phyloP scores from a whole-genome alignment of 495 filamentous ascomycete genomes.

The Xylaria scruposa region DNA sequence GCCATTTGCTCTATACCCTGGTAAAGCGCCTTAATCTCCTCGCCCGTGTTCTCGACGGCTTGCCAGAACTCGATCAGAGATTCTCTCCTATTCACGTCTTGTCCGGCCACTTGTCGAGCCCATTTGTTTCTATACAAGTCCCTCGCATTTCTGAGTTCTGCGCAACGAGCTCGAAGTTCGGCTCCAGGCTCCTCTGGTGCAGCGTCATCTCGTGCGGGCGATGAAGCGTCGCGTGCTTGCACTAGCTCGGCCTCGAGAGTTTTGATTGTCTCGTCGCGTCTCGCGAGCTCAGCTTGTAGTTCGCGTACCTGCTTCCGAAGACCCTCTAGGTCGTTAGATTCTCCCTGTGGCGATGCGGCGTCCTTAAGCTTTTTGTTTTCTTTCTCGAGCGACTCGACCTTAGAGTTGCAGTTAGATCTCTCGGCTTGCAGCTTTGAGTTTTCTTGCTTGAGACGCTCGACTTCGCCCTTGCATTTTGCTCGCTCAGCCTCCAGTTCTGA shows the following conservation, averaged over 20 bases:
- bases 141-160: slow-evolving; percentile 3
- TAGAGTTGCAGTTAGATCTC: background rate
- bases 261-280: background rate
- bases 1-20: slow-evolving; percentile 1
- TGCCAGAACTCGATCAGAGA: slow-evolving; percentile 22
- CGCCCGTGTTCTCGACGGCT: slow-evolving; percentile 15
- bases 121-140: slow-evolving; percentile 6
- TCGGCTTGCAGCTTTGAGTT: background rate
- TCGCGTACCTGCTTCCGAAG: background rate
- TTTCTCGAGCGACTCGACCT: background rate
- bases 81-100: background rate
- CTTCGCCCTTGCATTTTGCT: background rate
- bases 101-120: slow-evolving; percentile 19
- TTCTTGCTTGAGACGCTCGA: background rate
- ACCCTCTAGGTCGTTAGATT: slow-evolving; percentile 4
- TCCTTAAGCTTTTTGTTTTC: background rate
- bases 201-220: background rate
- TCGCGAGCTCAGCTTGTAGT: background rate
- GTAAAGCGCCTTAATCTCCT: slow-evolving; percentile 19
- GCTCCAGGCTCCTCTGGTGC: background rate
- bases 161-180: slow-evolving; percentile 13
- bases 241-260: slow-evolving; percentile 2
- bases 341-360: background rate
- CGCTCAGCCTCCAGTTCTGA: background rate
- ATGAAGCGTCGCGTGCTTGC: background rate